Conservation (phyloP, 495 filamentous ascomycete genomes). For the Astrothelium subdiscretum region DNA sequence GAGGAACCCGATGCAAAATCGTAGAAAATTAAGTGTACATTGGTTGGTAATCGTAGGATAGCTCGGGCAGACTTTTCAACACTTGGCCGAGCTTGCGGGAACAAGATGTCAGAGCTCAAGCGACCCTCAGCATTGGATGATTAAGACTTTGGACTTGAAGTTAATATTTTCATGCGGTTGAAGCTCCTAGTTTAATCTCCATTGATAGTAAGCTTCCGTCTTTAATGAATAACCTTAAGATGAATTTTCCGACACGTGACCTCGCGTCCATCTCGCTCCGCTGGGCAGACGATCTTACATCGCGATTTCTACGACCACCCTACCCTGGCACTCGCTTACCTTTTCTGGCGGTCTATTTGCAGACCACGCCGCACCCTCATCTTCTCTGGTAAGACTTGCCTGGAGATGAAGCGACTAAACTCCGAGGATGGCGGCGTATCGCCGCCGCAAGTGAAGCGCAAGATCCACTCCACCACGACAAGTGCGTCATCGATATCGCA, state of each 20-base stretch:
- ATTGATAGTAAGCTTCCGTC: too few species aligned
- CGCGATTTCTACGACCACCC: not conserved
- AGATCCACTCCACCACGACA: slow-evolving; percentile 60
- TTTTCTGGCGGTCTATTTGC: not conserved
- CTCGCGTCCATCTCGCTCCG: not conserved
- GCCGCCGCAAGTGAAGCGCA: slow-evolving; percentile 45
- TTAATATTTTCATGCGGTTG: too few species aligned
- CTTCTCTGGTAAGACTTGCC: not conserved
- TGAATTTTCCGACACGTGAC: not conserved
- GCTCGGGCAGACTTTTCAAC: too few species aligned
- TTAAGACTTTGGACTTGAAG: too few species aligned
- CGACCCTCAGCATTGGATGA: too few species aligned
- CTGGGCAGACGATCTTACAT: not conserved
- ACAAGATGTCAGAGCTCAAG: too few species aligned
- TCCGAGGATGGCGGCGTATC: slow-evolving; percentile 35
- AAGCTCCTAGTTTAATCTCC: too few species aligned
- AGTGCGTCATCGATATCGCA: slow-evolving; percentile 38
- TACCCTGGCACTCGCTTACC: not conserved
- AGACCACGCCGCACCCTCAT: not conserved
- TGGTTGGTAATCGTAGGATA: too few species aligned
- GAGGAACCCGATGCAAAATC: not conserved
- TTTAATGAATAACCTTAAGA: too few species aligned
- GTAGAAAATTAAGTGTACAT: too few species aligned
- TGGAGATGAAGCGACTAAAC: slow-evolving; percentile 13
- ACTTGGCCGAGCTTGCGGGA: too few species aligned